Percentiles rank a stretch among this genome's conserved stretches.
These are phyloP conservation scores for Russula griseocarnosa DNA, from an alignment of 768 basidiomycete species.

Conservation along the genomic window DNA sequence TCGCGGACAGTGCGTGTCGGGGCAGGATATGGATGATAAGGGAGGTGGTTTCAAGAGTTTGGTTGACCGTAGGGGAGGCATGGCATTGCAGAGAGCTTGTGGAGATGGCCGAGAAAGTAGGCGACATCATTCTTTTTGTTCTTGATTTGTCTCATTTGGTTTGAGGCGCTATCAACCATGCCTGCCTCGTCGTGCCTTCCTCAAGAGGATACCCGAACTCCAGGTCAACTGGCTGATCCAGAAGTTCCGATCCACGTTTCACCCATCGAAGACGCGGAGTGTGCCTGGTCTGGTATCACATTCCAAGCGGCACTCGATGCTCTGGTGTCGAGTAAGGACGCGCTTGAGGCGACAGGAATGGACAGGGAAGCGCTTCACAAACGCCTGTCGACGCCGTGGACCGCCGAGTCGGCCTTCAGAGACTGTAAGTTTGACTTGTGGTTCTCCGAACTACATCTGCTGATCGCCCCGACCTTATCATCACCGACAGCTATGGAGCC, in stretches of 20 bases:
- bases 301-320: slow-evolving; percentile 13
- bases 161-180: slow-evolving; percentile 21
- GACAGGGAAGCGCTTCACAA: slow-evolving; percentile 23
- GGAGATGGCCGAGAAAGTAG: slow-evolving; percentile 53
- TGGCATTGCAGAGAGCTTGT: slow-evolving; percentile 63
- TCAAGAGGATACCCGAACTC: not conserved
- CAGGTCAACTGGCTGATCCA: slow-evolving; percentile 13
- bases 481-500: slow-evolving; percentile 50
- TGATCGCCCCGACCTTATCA: not conserved
- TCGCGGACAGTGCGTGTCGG: slow-evolving; percentile 38
- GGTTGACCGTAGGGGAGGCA: slow-evolving; percentile 62
- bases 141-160: not conserved
- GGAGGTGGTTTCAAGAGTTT: slow-evolving; percentile 59
- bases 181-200: slow-evolving; percentile 20
- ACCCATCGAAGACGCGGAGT: slow-evolving; percentile 1
- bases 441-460: not conserved
- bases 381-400: slow-evolving; percentile 47
- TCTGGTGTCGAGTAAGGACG: slow-evolving; percentile 15
- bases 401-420: slow-evolving; percentile 65
- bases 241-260: slow-evolving; percentile 18
- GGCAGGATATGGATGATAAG: slow-evolving; percentile 53
- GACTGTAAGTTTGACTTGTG: slow-evolving; percentile 54
- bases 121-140: slow-evolving; percentile 17
- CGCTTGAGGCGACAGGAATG: slow-evolving; percentile 25
- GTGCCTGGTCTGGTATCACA: slow-evolving; percentile 20